Conservation (phyloP, 371 early-diverging fungal species). For the Zychaea mexicana region DNA sequence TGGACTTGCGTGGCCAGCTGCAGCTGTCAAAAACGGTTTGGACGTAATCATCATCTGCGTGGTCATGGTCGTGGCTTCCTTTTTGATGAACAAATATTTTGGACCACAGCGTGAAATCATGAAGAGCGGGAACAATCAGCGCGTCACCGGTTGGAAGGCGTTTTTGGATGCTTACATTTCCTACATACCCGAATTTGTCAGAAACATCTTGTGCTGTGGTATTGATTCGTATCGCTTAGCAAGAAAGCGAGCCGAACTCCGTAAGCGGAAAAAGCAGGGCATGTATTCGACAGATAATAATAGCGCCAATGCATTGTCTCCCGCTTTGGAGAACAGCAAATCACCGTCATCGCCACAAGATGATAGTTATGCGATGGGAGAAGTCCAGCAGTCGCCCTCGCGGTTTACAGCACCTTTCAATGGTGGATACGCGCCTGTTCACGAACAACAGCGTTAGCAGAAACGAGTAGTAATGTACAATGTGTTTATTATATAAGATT, state of each 20-base stretch:
- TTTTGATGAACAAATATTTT: conserved; percentile 47
- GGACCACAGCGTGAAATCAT: conserved; percentile 22
- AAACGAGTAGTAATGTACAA: too few relatives aligned
- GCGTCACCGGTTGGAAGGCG: conserved; percentile 34
- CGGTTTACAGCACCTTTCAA: neutral
- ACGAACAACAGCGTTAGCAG: neutral
- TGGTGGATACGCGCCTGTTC: neutral
- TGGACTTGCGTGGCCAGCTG: conserved; percentile 42
- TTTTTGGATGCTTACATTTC: conserved; percentile 41
- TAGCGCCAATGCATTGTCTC: conserved; percentile 13
- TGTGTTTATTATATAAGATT: too few relatives aligned
- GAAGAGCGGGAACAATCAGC: conserved; percentile 9
- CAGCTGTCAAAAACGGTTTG: conserved; percentile 46
- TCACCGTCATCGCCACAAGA: neutral
- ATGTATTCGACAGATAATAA: conserved; percentile 11
- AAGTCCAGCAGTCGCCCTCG: neutral
- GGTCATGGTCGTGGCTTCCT: conserved; percentile 35
- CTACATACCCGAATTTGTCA: conserved; percentile 48
- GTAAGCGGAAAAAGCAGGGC: conserved; percentile 16
- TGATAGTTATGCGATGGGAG: neutral
- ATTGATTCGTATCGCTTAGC: conserved; percentile 41
- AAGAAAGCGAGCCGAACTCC: conserved; percentile 39
- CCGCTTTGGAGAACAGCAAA: conserved; percentile 1
- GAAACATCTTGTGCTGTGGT: conserved; percentile 44
- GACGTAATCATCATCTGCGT: conserved; percentile 43